These are phyloP conservation scores for Lactarius evosmus DNA, from an alignment of 768 basidiomycete genomes.

Conservation along the genomic window DNA sequence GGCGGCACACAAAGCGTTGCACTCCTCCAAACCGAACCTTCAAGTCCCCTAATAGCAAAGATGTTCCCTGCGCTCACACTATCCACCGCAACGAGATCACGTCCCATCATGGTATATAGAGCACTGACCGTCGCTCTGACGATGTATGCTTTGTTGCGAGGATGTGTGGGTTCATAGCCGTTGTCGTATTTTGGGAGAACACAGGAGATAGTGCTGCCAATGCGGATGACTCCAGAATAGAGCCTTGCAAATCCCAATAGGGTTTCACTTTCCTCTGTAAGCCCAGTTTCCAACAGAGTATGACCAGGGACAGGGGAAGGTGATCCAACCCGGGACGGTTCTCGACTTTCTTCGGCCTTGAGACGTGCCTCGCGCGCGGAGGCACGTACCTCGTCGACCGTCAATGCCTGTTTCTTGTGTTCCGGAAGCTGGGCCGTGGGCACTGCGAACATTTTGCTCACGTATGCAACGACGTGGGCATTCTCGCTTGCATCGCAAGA, in stretches of 20 bases:
- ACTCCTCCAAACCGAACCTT: constrained; percentile 85
- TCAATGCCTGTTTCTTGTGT: constrained; percentile 70
- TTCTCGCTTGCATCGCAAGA: constrained; percentile 55
- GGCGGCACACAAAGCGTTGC: constrained; percentile 81
- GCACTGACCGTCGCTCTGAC: constrained; percentile 60
- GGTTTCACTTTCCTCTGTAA: constrained; percentile 49
- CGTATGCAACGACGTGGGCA: constrained; percentile 75
- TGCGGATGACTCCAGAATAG: constrained; percentile 81
- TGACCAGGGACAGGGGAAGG: constrained; percentile 22
- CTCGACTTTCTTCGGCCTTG: constrained; percentile 24
- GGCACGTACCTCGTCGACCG: constrained; percentile 79
- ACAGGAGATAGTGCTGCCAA: constrained; percentile 62
- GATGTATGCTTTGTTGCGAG: constrained; percentile 64
- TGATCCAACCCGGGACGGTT: constrained; percentile 13
- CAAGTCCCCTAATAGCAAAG: constrained; percentile 87
- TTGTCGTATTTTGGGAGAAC: constrained; percentile 85
- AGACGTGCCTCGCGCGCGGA: constrained; percentile 49
- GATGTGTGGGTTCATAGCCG: constrained; percentile 58
- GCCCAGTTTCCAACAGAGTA: constrained; percentile 29
- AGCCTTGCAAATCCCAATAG: constrained; percentile 91
- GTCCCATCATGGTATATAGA: constrained; percentile 97
- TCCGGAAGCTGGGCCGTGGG: constrained; percentile 78
- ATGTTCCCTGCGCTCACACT: constrained; percentile 89
- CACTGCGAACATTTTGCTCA: constrained; percentile 99
- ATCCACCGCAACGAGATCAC: constrained; percentile 83